Conservation (phyloP, 106 monocot species). For the Amphibolis antarctica region DNA sequence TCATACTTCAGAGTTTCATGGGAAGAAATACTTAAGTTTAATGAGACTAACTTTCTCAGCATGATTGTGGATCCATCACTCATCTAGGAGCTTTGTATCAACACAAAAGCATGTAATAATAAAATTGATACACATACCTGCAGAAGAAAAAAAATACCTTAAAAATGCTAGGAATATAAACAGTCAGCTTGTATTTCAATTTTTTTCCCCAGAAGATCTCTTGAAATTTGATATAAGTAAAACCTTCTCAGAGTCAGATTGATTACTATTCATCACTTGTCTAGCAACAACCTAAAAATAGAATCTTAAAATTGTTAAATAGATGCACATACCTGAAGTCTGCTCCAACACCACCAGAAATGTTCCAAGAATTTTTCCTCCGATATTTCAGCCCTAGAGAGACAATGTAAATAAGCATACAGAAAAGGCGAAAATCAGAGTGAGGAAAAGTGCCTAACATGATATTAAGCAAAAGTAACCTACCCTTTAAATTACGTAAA, state of each 20-base stretch:
- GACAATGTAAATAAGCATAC: neutral
- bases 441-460: neutral
- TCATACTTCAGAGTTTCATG: too few species aligned
- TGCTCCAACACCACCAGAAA: conserved; percentile 98
- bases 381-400: conserved; percentile 63
- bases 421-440: neutral
- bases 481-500: neutral
- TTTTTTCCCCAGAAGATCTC: neutral
- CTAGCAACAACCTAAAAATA: neutral
- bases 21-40: too few species aligned
- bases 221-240: neutral
- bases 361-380: conserved; percentile 72
- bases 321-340: conserved; percentile 42
- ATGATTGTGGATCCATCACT: too few species aligned
- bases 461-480: neutral
- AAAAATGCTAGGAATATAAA: neutral
- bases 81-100: too few species aligned
- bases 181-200: neutral
- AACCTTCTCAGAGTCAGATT: too few species aligned
- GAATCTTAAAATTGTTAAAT: neutral
- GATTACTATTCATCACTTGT: too few species aligned
- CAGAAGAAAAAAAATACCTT: neutral
- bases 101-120: too few species aligned
- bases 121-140: too few species aligned
- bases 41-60: too few species aligned